Base-by-base conservation (phyloP, 2,329 filamentous ascomycete species). In the Cladophialophora psammophila region DNA sequence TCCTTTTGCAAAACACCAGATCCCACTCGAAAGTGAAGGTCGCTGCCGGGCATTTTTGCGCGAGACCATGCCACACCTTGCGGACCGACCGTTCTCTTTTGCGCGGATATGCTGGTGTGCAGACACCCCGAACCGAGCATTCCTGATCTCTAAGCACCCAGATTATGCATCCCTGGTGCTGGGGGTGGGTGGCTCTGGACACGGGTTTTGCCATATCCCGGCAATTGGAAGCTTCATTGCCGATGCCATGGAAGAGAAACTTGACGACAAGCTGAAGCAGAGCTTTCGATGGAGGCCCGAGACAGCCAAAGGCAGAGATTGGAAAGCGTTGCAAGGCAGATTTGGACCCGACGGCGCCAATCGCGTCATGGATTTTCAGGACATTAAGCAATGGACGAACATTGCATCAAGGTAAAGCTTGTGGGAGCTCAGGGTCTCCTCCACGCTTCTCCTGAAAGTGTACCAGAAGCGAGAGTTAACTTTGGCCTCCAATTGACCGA, bases 21-120 rank as follows among this genome's bases (percentile, higher is more conserved):
- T 77, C 61, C 85, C 84, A 0, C 71, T 79, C 0, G 81, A 82
- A 53, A 80, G 83, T 0, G 84, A 84, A 68, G 69, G 75, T 5
- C 79, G 83, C 1, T 77, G 83, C n/a, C 78, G 83, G 3, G 75
- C 78, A 7, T 85, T 87, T 61, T 72, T 88, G 18, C 73, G 73
- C 8, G 83, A 85, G 48, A 83, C 81, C 1, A 84, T 87, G 81
- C 84, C 85, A 0, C 82, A 87, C 62, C 79, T 87, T 4, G 80
- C 81, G 0, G 73, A 81, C 2, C 80, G 85, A 1, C 78, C 79
- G 0, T 82, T 87, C 58, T 79, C 75, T 20, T 85, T 84, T 67
- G 83, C 83, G 7, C 77, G 84, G 15, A 82, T 87, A 36, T 87
- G 85, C 75, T 87, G 85, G 85, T 85, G 85, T 71, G 81, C 84